Evolutionary conservation across 169 alveolate species (phyloP), one percentile per base, ranked within the genome.

Genomic region (Condylostoma magnum): DNA sequence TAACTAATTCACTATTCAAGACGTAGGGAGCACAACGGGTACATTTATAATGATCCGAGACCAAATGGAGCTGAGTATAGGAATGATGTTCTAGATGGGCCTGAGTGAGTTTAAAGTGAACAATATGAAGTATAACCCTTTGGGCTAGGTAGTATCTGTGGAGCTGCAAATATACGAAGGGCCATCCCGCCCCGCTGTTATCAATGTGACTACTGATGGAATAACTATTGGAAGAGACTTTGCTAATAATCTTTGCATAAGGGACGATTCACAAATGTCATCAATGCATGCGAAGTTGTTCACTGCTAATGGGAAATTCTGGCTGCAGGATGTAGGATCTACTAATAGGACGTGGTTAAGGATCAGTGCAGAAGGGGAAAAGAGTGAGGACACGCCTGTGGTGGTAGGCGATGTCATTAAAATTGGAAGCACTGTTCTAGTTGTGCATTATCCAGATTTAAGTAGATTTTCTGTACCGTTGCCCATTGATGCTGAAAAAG

Each of bases 281-380:
- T 75, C 69, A 28, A 69, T 50, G 27, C 90, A 82, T 47, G 90
- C 85, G 0, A 82, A 68, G 28, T 77, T 82, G 15, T 36, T 28
- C 2, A 34, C 43, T 31, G 68, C 43, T 33, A 55, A 67, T 28
- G 73, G 74, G 54, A 69, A 46, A 0, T 82, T 71, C 41, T 48
- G 31, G 30, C 68, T 82, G 2, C 71, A 55, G 25, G 90, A 82
- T 68, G 83, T 77, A 2, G 90, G 90, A 1, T 77, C 86, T 3
- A 82, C 90, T 6, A 82, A 82, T 51, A 52, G 83, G 34, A 82
- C 90, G 6, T 82, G 90, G 86, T 71, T 71, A 4, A 58, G 90
- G 47, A 67, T 82, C 0, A 71, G 84, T 31, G 31, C 77, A 15
- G 90, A 82, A 38, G 90, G 90, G n/a, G 86, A 82, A 37, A 8